These are phyloP conservation scores for Umbelopsis ramanniana DNA, from an alignment of 192 early-diverging fungal species.

Conservation along the genomic window DNA sequence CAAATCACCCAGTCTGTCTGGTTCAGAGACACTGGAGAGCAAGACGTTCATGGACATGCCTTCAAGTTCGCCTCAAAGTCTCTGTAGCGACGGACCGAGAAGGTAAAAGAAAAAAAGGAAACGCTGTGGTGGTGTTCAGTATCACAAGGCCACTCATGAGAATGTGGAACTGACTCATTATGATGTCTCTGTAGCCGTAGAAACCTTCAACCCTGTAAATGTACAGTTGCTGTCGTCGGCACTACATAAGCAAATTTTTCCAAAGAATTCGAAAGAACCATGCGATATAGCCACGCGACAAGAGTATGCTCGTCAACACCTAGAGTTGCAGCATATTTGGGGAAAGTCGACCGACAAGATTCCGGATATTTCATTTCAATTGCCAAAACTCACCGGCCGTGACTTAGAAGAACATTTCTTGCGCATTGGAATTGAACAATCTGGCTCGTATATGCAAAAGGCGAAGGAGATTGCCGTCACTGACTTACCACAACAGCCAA, in stretches of 20 bases:
- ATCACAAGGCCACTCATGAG: background rate
- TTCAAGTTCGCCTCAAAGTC: background rate
- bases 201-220: constrained; percentile 41
- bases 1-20: background rate
- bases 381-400: constrained; percentile 44
- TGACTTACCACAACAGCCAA: constrained; percentile 49
- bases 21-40: background rate
- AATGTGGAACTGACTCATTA: background rate
- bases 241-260: constrained; percentile 56
- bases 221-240: constrained; percentile 66
- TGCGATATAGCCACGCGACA: constrained; percentile 27
- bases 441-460: constrained; percentile 59
- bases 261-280: background rate
- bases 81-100: background rate
- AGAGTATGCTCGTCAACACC: constrained; percentile 46
- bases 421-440: constrained; percentile 68
- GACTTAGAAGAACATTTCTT: constrained; percentile 80
- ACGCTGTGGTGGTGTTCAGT: background rate
- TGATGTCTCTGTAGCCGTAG: background rate
- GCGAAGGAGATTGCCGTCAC: constrained; percentile 51
- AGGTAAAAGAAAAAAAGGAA: background rate
- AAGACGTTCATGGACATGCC: background rate
- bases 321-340: constrained; percentile 54
- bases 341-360: constrained; percentile 55
- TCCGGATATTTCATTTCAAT: constrained; percentile 35